These are phyloP conservation scores for Chaetomiaceae sp. DNA, from an alignment of 2,329 filamentous ascomycete genomes.

Conservation along the genomic window DNA sequence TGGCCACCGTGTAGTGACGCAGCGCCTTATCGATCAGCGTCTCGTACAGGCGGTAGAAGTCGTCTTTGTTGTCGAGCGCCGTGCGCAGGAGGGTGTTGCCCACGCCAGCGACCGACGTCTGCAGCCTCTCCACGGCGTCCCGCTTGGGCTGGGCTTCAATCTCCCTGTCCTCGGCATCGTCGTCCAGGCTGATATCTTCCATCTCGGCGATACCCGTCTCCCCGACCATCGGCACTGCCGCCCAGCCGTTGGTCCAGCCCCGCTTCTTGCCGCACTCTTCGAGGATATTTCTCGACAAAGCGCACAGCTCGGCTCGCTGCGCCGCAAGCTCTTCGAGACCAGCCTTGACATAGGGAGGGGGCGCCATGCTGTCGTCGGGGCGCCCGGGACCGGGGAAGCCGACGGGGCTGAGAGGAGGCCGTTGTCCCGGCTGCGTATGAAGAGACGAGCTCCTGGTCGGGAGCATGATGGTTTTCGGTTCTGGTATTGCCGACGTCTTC, in stretches of 20 bases:
- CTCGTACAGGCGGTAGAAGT: constrained; percentile 64
- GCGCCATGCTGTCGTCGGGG: constrained; percentile 32
- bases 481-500: constrained; percentile 57
- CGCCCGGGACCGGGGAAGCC: constrained; percentile 46
- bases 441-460: constrained; percentile 60
- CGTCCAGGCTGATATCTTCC: constrained; percentile 52
- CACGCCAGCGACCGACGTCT: constrained; percentile 39
- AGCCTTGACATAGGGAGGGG: constrained; percentile 47
- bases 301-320: constrained; percentile 72
- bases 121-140: constrained; percentile 4
- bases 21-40: constrained; percentile 78
- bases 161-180: constrained; percentile 29
- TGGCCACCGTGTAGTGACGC: constrained; percentile 74
- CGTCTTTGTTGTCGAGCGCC: constrained; percentile 54
- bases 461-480: constrained; percentile 66
- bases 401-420: constrained; percentile 41
- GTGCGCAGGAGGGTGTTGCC: constrained; percentile 52
- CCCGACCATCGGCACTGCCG: constrained; percentile 48
- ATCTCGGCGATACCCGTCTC: constrained; percentile 41
- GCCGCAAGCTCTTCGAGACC: constrained; percentile 80
- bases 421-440: constrained; percentile 35
- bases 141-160: constrained; percentile 21
- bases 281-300: constrained; percentile 72
- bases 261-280: constrained; percentile 65
- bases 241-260: constrained; percentile 75